phyloP scores from a whole-genome alignment of 2,329 filamentous ascomycete genomes.

The Helotiales sp. region DNA sequence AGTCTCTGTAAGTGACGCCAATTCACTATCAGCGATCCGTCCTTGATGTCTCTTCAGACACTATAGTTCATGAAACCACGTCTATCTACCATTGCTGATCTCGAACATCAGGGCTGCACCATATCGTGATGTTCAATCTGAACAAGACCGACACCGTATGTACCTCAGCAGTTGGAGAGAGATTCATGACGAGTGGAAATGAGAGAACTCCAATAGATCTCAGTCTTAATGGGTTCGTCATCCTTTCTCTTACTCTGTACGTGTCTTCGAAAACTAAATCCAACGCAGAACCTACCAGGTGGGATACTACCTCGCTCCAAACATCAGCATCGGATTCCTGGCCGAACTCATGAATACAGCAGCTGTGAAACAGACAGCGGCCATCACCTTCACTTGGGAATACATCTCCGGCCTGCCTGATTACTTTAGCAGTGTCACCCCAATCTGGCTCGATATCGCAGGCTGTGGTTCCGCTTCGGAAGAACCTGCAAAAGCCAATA shows the following conservation, averaged over 20 bases:
- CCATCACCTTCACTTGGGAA: constrained; percentile 17
- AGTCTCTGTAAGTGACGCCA: too few species aligned
- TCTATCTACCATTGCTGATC: too few species aligned
- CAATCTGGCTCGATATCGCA: constrained; percentile 13
- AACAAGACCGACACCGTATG: constrained; percentile 1
- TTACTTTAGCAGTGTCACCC: constrained; percentile 1
- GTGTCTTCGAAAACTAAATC: neutral
- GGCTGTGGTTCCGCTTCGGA: neutral
- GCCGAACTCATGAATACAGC: constrained; percentile 12
- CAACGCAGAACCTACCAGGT: constrained; percentile 6
- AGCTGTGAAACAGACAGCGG: constrained; percentile 1
- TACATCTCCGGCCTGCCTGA: constrained; percentile 4
- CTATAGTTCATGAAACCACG: too few species aligned
- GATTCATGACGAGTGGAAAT: constrained; percentile 12
- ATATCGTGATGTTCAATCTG: constrained; percentile 7
- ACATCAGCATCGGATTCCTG: neutral
- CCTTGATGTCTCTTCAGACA: too few species aligned
- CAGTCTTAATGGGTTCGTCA: constrained; percentile 4
- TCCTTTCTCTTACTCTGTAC: neutral
- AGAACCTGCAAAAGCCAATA: neutral
- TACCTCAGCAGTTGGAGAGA: neutral
- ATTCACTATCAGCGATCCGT: too few species aligned
- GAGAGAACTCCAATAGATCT: constrained; percentile 3
- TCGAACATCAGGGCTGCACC: too few species aligned
- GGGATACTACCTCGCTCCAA: constrained; percentile 6